A percentile compares a stretch with the other conserved stretches of the same genome.
These are phyloP conservation scores for Rhizophagus sp. DNA, from an alignment of 192 early-diverging fungal genomes.

Conservation along the genomic window DNA sequence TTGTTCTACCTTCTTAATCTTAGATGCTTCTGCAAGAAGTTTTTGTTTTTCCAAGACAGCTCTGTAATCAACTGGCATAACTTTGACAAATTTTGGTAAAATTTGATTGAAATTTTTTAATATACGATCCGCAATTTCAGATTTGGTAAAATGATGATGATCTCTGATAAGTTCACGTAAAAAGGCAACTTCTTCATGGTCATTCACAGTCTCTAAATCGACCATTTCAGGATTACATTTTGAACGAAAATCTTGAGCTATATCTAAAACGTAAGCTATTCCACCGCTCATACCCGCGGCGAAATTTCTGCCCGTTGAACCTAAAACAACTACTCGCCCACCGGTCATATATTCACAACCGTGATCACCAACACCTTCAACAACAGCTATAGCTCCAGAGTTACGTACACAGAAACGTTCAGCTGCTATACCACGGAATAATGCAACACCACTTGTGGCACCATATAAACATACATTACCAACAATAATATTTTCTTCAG, in stretches of 20 bases:
- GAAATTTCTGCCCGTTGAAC: constrained; percentile 92
- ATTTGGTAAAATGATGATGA: constrained; percentile 82
- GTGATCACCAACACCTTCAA: constrained; percentile 97
- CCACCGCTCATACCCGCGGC: constrained; percentile 99
- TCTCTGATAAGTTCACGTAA: constrained; percentile 78
- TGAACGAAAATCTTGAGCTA: constrained; percentile 58
- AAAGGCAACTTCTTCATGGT: constrained; percentile 73
- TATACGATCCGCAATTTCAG: constrained; percentile 68
- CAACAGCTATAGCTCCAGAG: constrained; percentile 94
- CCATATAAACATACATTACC: constrained; percentile 99
- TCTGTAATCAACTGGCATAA: constrained; percentile 92
- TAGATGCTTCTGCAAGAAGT: constrained; percentile 36
- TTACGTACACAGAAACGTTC: constrained; percentile 98
- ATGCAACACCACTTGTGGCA: constrained; percentile 88
- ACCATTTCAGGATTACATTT: constrained; percentile 94
- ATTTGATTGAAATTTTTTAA: constrained; percentile 68
- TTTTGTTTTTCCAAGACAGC: constrained; percentile 72
- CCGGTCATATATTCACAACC: constrained; percentile 99
- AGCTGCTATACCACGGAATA: constrained; percentile 92
- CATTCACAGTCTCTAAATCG: constrained; percentile 77
- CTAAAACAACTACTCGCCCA: constrained; percentile 88
- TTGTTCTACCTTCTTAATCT: constrained; percentile 37
- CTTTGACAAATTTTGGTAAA: constrained; percentile 86
- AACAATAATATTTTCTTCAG: constrained; percentile 89
- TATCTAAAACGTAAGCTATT: constrained; percentile 90